phyloP scores from a whole-genome alignment of 2,329 filamentous ascomycete genomes.

The Neoascochyta sp. region DNA sequence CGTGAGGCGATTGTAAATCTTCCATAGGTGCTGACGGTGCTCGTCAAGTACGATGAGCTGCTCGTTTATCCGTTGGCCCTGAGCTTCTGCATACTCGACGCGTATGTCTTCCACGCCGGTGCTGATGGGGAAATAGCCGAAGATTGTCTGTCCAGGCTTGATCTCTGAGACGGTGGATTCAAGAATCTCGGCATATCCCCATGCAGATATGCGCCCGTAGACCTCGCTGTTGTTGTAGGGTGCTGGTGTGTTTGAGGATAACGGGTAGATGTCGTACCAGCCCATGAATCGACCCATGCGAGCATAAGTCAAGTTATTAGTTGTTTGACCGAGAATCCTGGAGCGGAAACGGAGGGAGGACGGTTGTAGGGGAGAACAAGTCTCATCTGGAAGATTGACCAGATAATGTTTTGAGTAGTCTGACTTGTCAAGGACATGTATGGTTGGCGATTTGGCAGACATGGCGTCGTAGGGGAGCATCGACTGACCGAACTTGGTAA shows the following conservation, averaged over 20 bases:
- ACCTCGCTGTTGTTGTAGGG: slow-evolving; percentile 36
- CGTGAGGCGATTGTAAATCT: slow-evolving; percentile 47
- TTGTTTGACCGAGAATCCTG: slow-evolving; percentile 20
- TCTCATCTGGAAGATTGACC: slow-evolving; percentile 7
- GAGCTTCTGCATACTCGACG: slow-evolving; percentile 26
- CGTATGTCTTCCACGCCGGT: slow-evolving; percentile 39
- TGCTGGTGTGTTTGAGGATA: slow-evolving; percentile 37
- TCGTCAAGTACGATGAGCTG: slow-evolving; percentile 41
- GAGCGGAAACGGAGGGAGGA: slow-evolving; percentile 19
- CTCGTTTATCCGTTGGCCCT: slow-evolving; percentile 3
- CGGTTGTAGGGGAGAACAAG: slow-evolving; percentile 9
- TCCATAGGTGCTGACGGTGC: slow-evolving; percentile 39
- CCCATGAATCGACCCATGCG: slow-evolving; percentile 19
- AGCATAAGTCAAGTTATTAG: slow-evolving; percentile 23
- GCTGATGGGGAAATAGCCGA: slow-evolving; percentile 46
- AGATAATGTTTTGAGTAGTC: slow-evolving; percentile 20
- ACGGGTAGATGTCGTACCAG: slow-evolving; percentile 48
- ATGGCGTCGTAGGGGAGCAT: too few relatives aligned
- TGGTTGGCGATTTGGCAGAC: slow-evolving; percentile 1
- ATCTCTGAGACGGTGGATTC: slow-evolving; percentile 41
- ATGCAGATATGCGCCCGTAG: slow-evolving; percentile 50
- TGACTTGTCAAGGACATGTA: slow-evolving; percentile 15
- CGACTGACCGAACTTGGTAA: too few relatives aligned
- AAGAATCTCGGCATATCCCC: slow-evolving; percentile 47
- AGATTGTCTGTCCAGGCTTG: slow-evolving; percentile 36